Base-by-base conservation (phyloP, 495 filamentous ascomycete species). In the Penicillium steckii region DNA sequence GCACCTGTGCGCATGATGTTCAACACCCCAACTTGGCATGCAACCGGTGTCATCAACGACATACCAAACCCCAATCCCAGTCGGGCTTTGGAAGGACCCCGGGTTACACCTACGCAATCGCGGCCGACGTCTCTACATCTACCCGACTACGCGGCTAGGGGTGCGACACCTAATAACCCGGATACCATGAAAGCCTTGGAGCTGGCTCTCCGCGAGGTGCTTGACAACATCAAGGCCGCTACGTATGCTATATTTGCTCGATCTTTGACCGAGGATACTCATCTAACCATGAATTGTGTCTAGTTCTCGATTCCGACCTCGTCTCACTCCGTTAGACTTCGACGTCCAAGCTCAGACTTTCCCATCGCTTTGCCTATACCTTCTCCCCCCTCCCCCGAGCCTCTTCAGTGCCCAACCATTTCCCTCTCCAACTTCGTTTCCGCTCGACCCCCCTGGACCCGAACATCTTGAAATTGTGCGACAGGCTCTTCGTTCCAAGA, bases 141-240 rank as follows among this genome's bases (percentile, higher is more conserved):
- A 76, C 87, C 77, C 56, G 80, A 60, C 73, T 86, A 61, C 65
- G 81, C 60, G 71, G 86, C 60, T 65, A 78, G 67, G 74, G 80
- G 58, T 73, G 85, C 63, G 70, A 81, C 62, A 47, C 73, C 60
- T 75, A 57, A 83, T 84, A 85, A 84, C 26, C 70, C 82, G 55
- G 90, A 95, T 59, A 90, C 80, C 18, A 81, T 82, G 33, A 82
- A 82, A 50, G 91, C 91, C 4, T 80, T 90, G n/a, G 90, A 96
- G 68, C 64, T 95, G 57, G 91, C 91, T 8, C 70, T 96, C 60
- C 75, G 85, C 50, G 91, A 96, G 63, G 75, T 95, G 32, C 71
- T 95, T 13, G 82, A 84, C 40, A 91, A 85, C 53, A 77, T 91
- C 53, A 83, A 86, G 62, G 89, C 90, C 54, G 90, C 91, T 41